A percentile compares a stretch with the other conserved stretches of the same genome.
These are phyloP conservation scores for Leishmania gerbilli DNA, from an alignment of 208 protist species.

Conservation along the genomic window DNA sequence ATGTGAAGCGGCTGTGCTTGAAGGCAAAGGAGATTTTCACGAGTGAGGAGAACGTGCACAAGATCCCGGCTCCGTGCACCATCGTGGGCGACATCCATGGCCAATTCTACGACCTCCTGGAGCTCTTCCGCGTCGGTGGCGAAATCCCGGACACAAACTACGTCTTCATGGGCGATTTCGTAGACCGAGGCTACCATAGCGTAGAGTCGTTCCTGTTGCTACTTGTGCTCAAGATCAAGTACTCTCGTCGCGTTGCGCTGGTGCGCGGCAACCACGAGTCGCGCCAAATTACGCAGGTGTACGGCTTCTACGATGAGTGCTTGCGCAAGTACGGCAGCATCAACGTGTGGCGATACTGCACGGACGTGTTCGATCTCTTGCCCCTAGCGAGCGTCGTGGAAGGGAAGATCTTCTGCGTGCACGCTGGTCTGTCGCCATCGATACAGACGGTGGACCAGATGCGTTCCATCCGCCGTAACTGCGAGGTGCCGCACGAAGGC, in stretches of 20 bases:
- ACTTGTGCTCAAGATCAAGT: slow-evolving; percentile 97
- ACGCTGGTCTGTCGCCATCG: slow-evolving; percentile 98
- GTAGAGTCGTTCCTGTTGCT: slow-evolving; percentile 98
- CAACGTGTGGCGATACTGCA: slow-evolving; percentile 99
- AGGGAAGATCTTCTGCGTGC: slow-evolving; percentile 98
- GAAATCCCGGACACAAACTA: slow-evolving; percentile 97
- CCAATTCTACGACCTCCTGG: slow-evolving; percentile 97
- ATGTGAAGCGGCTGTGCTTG: slow-evolving; percentile 91
- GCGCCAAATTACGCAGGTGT: slow-evolving; percentile 97
- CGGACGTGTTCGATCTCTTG: slow-evolving; percentile 99
- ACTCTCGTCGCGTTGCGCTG: slow-evolving; percentile 95
- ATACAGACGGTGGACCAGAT: slow-evolving; percentile 97
- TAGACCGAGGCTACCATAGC: slow-evolving; percentile 98
- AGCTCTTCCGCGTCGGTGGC: slow-evolving; percentile 97
- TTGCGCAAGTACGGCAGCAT: slow-evolving; percentile 99
- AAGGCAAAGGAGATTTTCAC: slow-evolving; percentile 85
- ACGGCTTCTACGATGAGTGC: slow-evolving; percentile 99
- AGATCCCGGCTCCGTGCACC: slow-evolving; percentile 90
- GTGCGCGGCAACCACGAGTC: slow-evolving; percentile 97
- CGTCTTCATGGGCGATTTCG: slow-evolving; percentile 98
- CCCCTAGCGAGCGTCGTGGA: slow-evolving; percentile 98
- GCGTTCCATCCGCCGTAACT: slow-evolving; percentile 95
- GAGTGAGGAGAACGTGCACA: slow-evolving; percentile 91
- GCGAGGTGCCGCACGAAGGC: slow-evolving; percentile 98
- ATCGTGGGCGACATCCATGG: slow-evolving; percentile 96